Conservation (phyloP, 371 early-diverging fungal species). For the Mortierella sp. region DNA sequence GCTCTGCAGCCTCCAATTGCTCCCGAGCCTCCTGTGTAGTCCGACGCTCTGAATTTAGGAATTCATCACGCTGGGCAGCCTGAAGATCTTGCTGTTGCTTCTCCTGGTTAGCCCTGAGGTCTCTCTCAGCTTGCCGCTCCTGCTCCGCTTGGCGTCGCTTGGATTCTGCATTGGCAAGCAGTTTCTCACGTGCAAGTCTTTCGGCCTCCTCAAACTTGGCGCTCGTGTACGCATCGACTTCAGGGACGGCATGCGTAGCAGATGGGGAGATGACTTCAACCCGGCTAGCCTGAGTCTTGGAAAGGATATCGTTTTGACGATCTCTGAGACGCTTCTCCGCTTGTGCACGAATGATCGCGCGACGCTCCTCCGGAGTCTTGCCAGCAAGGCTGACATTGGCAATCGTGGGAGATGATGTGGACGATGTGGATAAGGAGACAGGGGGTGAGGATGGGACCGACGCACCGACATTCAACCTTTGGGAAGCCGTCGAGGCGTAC, state of each 20-base stretch:
- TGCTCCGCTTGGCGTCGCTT: constrained; percentile 52
- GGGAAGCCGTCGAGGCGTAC: constrained; percentile 7
- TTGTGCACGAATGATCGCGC: constrained; percentile 57
- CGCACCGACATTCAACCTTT: constrained; percentile 2
- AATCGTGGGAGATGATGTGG: constrained; percentile 25
- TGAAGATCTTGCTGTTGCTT: constrained; percentile 6
- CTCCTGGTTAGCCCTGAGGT: constrained; percentile 24
- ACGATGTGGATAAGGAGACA: constrained; percentile 9
- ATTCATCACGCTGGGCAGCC: not conserved
- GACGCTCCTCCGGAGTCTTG: constrained; percentile 58
- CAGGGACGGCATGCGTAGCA: constrained; percentile 9
- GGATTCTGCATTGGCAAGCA: constrained; percentile 49
- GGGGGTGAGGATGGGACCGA: constrained; percentile 14
- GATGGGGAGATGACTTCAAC: constrained; percentile 25
- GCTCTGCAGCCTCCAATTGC: constrained; percentile 34
- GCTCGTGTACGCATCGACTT: constrained; percentile 29
- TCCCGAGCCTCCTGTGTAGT: constrained; percentile 29
- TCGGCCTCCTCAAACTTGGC: constrained; percentile 53
- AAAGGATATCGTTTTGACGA: constrained; percentile 44
- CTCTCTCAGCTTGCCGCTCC: constrained; percentile 48
- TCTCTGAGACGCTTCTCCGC: constrained; percentile 56
- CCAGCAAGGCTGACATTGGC: constrained; percentile 26
- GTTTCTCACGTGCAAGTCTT: constrained; percentile 50
- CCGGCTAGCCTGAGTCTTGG: constrained; percentile 36
- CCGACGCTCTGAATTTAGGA: constrained; percentile 12